Base-by-base conservation (phyloP, 805 yeast genomes). In the Pichia occidentalis region DNA sequence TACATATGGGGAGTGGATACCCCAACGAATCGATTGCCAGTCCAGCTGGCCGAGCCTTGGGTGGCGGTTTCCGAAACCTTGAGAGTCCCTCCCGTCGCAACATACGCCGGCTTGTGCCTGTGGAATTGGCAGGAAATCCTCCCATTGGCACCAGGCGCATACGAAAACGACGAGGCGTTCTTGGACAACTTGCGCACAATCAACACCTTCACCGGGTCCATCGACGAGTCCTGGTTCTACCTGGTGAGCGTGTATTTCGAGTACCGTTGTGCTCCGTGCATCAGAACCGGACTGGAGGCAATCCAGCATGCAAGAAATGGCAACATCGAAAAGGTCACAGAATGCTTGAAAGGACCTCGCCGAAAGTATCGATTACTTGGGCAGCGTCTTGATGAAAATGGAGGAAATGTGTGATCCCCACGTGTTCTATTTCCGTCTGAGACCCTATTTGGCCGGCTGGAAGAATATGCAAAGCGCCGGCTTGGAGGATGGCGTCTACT, bases 391-490 rank as follows among this genome's bases (percentile, higher is more conserved):
- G 48, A 75, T 80, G 74, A 71, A 73, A 49, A 83, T 88, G 92
- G 87, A 84, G 53, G 95, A 88, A 48, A 82, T 82, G 82, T 85
- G 96, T 59, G 95, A 87, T 54, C 97, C 97, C 3, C 94, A 86
- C 55, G 79, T 83, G 4, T 88, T 90, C 57, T 88, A 85, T 60
- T 84, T 73, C 64, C 73, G 90, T 43, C 71, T 88, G 32, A 71
- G 97, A 53, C 97, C 97, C 1, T 88, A 73, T 51, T 64, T 90
- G 46, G 95, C 96, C 1, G 97, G 97, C 2, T 90, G 96, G 94
- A 79, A 78, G 54, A 85, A 85, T 53, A 88, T 90, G 96, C 75
- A 73, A 19, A 85, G 76, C 39, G 87, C 80, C 2, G 97, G 97
- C 0, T 67, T 88, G 41, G 66, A 67, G 33, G 60, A 77, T 42